Percentiles rank a stretch among this genome's conserved stretches.
phyloP scores from a whole-genome alignment of 2,329 filamentous ascomycete genomes.

The Fusarium citri region DNA sequence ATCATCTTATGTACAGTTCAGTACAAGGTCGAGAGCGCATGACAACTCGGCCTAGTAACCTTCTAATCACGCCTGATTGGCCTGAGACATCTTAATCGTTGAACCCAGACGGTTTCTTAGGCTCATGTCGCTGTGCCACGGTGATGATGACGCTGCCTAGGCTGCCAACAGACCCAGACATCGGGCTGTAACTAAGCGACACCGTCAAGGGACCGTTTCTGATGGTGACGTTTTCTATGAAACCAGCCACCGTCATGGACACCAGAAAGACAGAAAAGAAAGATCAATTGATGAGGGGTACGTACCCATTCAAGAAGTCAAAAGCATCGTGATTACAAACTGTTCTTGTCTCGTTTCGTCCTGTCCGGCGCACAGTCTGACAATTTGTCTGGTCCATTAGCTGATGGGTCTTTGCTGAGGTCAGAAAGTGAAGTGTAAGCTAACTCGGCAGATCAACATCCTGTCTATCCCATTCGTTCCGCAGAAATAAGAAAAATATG shows the following conservation, averaged over 20 bases:
- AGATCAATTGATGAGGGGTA: constrained; percentile 10
- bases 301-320: neutral
- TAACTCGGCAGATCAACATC: constrained; percentile 32
- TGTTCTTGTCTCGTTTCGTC: constrained; percentile 29
- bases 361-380: constrained; percentile 7
- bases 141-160: constrained; percentile 30
- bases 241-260: constrained; percentile 39
- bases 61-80: constrained; percentile 24
- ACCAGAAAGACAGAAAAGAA: constrained; percentile 21
- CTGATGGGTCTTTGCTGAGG: constrained; percentile 18
- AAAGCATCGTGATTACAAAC: constrained; percentile 10
- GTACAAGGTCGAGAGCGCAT: constrained; percentile 9
- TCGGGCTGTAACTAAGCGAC: constrained; percentile 13
- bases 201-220: constrained; percentile 34
- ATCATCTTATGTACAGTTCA: neutral
- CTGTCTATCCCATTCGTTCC: constrained; percentile 34
- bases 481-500: neutral
- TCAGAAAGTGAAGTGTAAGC: constrained; percentile 9
- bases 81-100: constrained; percentile 2
- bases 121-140: constrained; percentile 43
- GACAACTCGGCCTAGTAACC: constrained; percentile 7
- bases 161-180: neutral
- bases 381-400: constrained; percentile 10
- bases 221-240: constrained; percentile 39
- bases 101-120: constrained; percentile 19